Evolutionary conservation across 2,329 filamentous ascomycete genomes (phyloP).

Genomic region (Myriosclerotinia scirpicola): DNA sequence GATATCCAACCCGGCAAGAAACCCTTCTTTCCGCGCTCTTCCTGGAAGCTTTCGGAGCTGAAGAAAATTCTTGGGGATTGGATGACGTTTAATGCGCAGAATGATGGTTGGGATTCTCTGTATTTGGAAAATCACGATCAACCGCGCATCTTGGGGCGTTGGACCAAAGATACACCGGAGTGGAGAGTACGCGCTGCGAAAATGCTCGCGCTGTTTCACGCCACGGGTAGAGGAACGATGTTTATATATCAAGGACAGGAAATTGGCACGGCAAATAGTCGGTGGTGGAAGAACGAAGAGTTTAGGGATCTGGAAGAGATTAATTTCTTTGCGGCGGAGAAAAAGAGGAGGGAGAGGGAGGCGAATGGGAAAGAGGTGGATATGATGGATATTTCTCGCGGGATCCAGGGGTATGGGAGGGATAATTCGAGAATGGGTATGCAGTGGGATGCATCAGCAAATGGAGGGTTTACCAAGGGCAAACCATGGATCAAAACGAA

Average conservation of each 20-base stretch:
- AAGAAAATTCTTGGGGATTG: slow-evolving; percentile 51
- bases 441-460: slow-evolving; percentile 59
- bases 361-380: slow-evolving; percentile 31
- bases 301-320: slow-evolving; percentile 67
- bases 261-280: slow-evolving; percentile 58
- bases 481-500: slow-evolving; percentile 61
- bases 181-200: slow-evolving; percentile 49
- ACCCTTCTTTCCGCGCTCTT: slow-evolving; percentile 39
- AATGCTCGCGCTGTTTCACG: slow-evolving; percentile 53
- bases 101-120: slow-evolving; percentile 57
- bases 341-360: slow-evolving; percentile 38
- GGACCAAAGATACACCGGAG: slow-evolving; percentile 44
- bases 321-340: slow-evolving; percentile 44
- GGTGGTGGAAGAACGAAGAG: slow-evolving; percentile 59
- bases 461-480: slow-evolving; percentile 59
- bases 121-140: slow-evolving; percentile 62
- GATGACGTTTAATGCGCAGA: slow-evolving; percentile 52
- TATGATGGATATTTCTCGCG: slow-evolving; percentile 44
- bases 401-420: slow-evolving; percentile 59
- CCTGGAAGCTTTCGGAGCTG: slow-evolving; percentile 42
- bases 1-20: slow-evolving; percentile 2
- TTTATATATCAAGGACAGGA: slow-evolving; percentile 64
- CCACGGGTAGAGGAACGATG: slow-evolving; percentile 53
- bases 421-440: slow-evolving; percentile 73
- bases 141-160: slow-evolving; percentile 51